Base-by-base conservation (phyloP, 164 flowering plant species). In the Vitis riparia region DNA sequence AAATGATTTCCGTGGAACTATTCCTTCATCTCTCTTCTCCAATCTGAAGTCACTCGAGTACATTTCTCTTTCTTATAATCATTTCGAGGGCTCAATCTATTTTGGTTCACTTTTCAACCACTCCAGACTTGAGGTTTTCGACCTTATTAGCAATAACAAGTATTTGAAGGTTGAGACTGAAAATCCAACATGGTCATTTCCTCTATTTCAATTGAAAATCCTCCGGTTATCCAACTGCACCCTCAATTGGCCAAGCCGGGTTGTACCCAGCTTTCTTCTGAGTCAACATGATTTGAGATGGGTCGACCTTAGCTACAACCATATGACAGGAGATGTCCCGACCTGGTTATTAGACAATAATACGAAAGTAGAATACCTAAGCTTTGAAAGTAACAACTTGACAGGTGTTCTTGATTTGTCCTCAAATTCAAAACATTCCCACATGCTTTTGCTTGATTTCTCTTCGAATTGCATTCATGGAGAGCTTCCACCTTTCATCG, bases 291-390 rank as follows among this genome's bases (percentile, higher is more conserved):
- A 70, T 50, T 17, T 75, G 47, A 9, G 16, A 27, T 3, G 11
- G 3, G 62, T 75, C 61, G 63, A 66, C 15, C 59, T 75, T 19
- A 15, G 52, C 0, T 5, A 68, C 55, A 63, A 30, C 9, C 9
- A 51, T 13, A 13, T 73, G 44, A 44, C 2, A 5, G 71, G 74
- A 67, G 27, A 16, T 3, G 47, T 74, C 53, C 77, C 71, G 2
- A 19, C n/a, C 44, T 73, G 80, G 80, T 17, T 77, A 59, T 48
- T 73, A 8, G 58, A 48, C 55, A 74, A 74, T 49, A 78, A 75
- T 27, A 68, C 73, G 5, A 50, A 13, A 3, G 11, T 72, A 15
- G 51, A 23, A 15, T 2, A 5, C 3, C 23, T 23, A 23, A 23
- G 23, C 23, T 23, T 23, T 23, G 2, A 37, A 70, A 0, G 15